phyloP scores from a whole-genome alignment of 192 early-diverging fungal genomes.

The Backusella tuberculispora region DNA sequence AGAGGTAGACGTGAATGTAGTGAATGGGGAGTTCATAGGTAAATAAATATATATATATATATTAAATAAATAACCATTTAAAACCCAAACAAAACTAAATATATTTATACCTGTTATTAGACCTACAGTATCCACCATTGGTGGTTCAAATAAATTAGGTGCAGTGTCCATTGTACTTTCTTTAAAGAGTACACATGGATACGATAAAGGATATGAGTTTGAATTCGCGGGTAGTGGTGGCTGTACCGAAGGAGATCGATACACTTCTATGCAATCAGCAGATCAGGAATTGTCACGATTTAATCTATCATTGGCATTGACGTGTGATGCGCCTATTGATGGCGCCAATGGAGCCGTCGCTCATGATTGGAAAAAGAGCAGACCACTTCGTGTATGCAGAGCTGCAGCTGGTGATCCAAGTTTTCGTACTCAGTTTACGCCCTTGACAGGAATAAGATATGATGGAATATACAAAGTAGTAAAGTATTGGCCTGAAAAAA shows the following conservation, averaged over 20 bases:
- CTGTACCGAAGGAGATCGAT: constrained; percentile 55
- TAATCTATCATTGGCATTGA: constrained; percentile 62
- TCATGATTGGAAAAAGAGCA: constrained; percentile 54
- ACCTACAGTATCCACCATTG: constrained; percentile 67
- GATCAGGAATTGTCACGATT: constrained; percentile 63
- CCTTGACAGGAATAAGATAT: constrained; percentile 57
- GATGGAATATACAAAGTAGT: constrained; percentile 72
- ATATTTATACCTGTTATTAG: constrained; percentile 37
- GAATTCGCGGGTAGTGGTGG: constrained; percentile 73
- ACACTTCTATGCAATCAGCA: constrained; percentile 50
- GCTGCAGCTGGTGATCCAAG: constrained; percentile 48
- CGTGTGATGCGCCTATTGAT: constrained; percentile 56
- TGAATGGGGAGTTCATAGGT: constrained; percentile 59
- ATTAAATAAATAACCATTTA: neutral
- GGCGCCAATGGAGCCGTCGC: constrained; percentile 47
- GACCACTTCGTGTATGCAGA: constrained; percentile 63
- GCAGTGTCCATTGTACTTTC: constrained; percentile 67
- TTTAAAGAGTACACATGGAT: constrained; percentile 58
- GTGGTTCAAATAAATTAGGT: constrained; percentile 52
- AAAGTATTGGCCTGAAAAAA: constrained; percentile 62
- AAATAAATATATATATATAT: neutral
- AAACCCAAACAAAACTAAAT: neutral
- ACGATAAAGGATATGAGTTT: constrained; percentile 67
- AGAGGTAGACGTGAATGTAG: constrained; percentile 47
- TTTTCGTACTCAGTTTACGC: constrained; percentile 48